These are phyloP conservation scores for Mortierella alpina DNA, from an alignment of 192 early-diverging fungal species.

Conservation along the genomic window DNA sequence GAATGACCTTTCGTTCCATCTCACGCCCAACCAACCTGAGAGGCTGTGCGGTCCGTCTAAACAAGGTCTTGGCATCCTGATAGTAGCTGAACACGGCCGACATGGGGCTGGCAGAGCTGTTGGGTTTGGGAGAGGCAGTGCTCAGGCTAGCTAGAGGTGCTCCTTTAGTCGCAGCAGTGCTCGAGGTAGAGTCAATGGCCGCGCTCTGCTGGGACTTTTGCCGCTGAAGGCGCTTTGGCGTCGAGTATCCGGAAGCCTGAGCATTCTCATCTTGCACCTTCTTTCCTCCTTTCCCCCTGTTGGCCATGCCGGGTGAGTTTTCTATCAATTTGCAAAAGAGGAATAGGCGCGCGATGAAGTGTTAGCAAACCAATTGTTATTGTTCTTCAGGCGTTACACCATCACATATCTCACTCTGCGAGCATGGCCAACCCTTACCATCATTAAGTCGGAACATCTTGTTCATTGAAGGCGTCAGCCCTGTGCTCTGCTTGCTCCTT, in stretches of 20 bases:
- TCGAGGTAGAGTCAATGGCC: background rate
- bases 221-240: constrained; percentile 19
- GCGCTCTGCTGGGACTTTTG: constrained; percentile 1
- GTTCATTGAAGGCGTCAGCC: constrained; percentile 36
- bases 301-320: background rate
- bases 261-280: constrained; percentile 2
- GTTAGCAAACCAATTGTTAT: background rate
- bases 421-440: background rate
- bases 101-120: background rate
- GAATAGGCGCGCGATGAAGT: background rate
- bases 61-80: constrained; percentile 72
- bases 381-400: background rate
- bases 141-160: too few relatives aligned
- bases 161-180: background rate
- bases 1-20: constrained; percentile 63
- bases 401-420: background rate
- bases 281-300: constrained; percentile 1
- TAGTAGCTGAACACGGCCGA: constrained; percentile 28
- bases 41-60: constrained; percentile 70
- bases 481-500: constrained; percentile 13
- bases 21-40: constrained; percentile 73
- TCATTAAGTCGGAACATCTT: constrained; percentile 23
- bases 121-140: background rate
- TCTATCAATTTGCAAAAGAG: background rate
- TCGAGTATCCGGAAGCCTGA: constrained; percentile 13